Base-by-base conservation (phyloP, 2,329 filamentous ascomycete species). In the Aspergillus brunneoviolaceus region DNA sequence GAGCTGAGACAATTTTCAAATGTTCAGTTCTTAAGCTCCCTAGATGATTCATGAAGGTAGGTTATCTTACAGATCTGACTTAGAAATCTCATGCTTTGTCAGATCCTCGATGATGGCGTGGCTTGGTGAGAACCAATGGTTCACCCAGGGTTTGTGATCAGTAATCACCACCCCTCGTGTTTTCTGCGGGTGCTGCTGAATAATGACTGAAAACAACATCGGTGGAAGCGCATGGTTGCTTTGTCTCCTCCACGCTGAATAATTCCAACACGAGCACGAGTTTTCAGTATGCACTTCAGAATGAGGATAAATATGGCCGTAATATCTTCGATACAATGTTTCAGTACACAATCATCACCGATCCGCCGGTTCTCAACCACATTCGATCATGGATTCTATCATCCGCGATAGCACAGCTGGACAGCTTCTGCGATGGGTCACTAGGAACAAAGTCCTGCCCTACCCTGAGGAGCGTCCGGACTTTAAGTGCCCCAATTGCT, bases 401-500 rank as follows among this genome's bases (percentile, higher is more conserved):
- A 31, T 55, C 19, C 53, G 42, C 42, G 33, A 19, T 11, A 55
- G 53, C 27, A 55, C 53, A 19, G 53, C 53, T 11, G 53, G 53
- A 14, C 42, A 55, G 33, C 21, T 55, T 42, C 53, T 55, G 29
- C 53, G 53, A 5, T 55, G 42, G 53, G 45, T 55, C 29, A 55
- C 53, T n/a, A 21, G 45, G 1, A 49, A 35, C 19, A 48, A 49
- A 25, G 29, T 49, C 45, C 45, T 55, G 27, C 53, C 19, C 11
- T 48, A 55, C n/a, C 53, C 53, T 10, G 53, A 55, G 27, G 53
- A 55, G 14, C 53, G n/a, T 10, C 53, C 53, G 9, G 53, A 33
- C 11, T 55, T 55, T 19, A 27, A 55, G 48, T 55, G 53, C 42
- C 53, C 53, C 10, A 45, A 31, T 10, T 55, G 53, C 53, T 55